These are phyloP conservation scores for Penicillium egyptiacum DNA, from an alignment of 495 filamentous ascomycete species.

Conservation along the genomic window DNA sequence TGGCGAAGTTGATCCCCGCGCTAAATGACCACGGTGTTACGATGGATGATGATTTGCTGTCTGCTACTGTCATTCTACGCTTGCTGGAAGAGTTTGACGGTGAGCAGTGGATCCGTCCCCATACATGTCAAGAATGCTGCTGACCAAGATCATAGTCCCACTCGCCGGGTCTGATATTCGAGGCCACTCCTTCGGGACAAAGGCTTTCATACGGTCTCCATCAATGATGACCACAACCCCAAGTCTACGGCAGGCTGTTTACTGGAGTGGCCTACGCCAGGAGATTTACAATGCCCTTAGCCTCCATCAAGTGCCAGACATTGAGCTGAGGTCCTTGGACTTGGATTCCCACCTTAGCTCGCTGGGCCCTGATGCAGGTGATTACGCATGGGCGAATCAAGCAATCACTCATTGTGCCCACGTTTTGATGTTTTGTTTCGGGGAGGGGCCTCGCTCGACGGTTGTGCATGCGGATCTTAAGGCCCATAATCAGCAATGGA, in stretches of 20 bases:
- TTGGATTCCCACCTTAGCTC: conserved; percentile 24
- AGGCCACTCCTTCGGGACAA: conserved; percentile 30
- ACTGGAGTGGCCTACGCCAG: conserved; percentile 30
- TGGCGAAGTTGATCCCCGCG: conserved; percentile 50
- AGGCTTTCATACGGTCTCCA: conserved; percentile 28
- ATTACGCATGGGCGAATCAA: conserved; percentile 30
- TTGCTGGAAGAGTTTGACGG: conserved; percentile 62
- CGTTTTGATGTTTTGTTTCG: conserved; percentile 28
- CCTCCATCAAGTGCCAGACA: conserved; percentile 27
- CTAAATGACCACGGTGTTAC: conserved; percentile 47
- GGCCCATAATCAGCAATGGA: conserved; percentile 25
- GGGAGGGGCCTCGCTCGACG: conserved; percentile 18
- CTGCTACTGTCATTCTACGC: conserved; percentile 60
- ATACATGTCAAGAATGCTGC: not conserved
- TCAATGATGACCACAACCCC: conserved; percentile 24
- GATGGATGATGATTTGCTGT: conserved; percentile 57
- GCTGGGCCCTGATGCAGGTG: conserved; percentile 21
- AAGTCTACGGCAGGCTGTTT: conserved; percentile 28
- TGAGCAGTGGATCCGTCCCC: conserved; percentile 20
- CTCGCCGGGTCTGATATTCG: conserved; percentile 31
- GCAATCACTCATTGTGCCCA: conserved; percentile 31
- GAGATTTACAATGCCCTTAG: conserved; percentile 30
- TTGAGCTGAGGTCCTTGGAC: conserved; percentile 28
- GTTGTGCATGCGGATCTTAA: conserved; percentile 21
- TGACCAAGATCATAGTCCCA: conserved; percentile 23